Base-by-base conservation (phyloP, 1,284 basidiomycete species). In the Lentinus polychrous region DNA sequence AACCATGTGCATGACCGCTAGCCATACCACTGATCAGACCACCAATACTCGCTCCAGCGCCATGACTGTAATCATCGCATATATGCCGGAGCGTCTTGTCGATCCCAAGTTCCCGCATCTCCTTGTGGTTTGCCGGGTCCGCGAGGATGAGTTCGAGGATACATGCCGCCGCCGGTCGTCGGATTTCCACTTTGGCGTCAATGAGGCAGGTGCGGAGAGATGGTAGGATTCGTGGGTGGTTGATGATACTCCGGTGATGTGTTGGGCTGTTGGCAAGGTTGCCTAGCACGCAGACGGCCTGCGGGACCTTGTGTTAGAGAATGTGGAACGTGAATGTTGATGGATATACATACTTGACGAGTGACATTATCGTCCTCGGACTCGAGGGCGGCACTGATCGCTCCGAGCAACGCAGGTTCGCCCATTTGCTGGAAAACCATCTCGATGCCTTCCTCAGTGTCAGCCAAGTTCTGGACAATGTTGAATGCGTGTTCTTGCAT, bases 401-500 rank as follows among this genome's bases (percentile, higher is more conserved):
- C 66, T 2, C 61, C 60, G 2, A 82, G 65, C 3, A 86, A 57
- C 2, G 60, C 60, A 1, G 73, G 68, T 1, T 66, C 60, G 0
- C 75, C 73, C 22, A 88, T 61, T 38, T 76, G 73, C 11, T 66
- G 60, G 50, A 83, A 78, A 6, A 85, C 61, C 51, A 85, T 65
- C 12, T 74, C 70, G n/a, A 85, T 73, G 15, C 83, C 80, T 6
- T 73, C 71, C 45, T 81, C 76, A 48, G 75, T 68, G 49, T 81
- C 79, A 0, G 81, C 74, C 10, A 88, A 61, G 57, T 89, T 86
- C 8, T 77, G 70, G 6, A 84, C 55, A 24, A 86, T 70, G 51
- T 76, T 75, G 51, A 82, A 71, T 0, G 78, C 80, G 56, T 89
- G 86, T 57, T 88, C 86, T 57, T 79, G 79, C 2, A 86, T 65